Conservation (phyloP, 2,329 filamentous ascomycete species). For the Cordyceps tenuipes region DNA sequence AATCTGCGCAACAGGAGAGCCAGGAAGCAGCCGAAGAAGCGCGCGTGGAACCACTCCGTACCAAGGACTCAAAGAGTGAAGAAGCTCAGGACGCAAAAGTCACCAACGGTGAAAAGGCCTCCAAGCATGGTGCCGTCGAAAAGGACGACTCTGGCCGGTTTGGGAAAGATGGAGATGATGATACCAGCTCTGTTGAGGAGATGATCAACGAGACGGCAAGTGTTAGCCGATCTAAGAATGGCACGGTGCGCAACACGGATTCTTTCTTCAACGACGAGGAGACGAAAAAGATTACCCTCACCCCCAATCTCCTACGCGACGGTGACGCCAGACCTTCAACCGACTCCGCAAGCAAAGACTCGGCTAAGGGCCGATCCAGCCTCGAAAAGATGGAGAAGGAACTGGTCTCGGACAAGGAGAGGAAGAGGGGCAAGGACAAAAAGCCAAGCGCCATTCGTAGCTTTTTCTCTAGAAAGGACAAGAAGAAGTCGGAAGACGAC, state of each 20-base stretch:
- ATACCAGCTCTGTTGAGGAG: constrained; percentile 55
- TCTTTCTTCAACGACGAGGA: constrained; percentile 97
- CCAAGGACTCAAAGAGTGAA: neutral
- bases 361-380: constrained; percentile 51
- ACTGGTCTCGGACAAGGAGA: constrained; percentile 56
- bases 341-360: constrained; percentile 35
- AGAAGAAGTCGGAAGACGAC: constrained; percentile 49
- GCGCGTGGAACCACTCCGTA: constrained; percentile 6
- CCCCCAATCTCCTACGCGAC: constrained; percentile 83
- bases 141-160: constrained; percentile 5
- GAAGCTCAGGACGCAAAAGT: neutral
- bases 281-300: constrained; percentile 95
- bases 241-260: constrained; percentile 82
- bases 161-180: constrained; percentile 16
- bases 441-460: constrained; percentile 49
- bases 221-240: constrained; percentile 65
- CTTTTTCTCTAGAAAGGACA: constrained; percentile 56
- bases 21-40: constrained; percentile 16
- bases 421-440: constrained; percentile 65
- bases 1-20: constrained; percentile 22
- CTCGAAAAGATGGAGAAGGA: constrained; percentile 59
- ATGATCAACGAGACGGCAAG: constrained; percentile 46
- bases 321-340: constrained; percentile 55
- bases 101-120: neutral
- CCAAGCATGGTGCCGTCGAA: neutral